A percentile compares a stretch with the other conserved stretches of the same genome.
These are phyloP conservation scores for Alliaria petiolata DNA, from an alignment of 345 rosid species.

Conservation along the genomic window DNA sequence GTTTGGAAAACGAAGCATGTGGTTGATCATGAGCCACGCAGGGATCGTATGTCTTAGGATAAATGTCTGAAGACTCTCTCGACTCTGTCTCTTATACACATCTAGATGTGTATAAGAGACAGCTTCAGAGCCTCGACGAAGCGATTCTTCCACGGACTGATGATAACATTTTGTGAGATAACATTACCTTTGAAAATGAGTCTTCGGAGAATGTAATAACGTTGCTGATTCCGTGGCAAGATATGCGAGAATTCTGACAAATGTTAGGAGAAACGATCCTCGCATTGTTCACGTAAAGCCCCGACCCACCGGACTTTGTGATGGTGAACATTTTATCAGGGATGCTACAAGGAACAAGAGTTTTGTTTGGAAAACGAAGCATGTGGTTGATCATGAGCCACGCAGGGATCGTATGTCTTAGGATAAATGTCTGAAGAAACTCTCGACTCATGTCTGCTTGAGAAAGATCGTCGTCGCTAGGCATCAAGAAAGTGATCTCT, in stretches of 20 bases:
- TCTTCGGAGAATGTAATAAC: constrained; percentile 8
- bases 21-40: constrained; percentile 37
- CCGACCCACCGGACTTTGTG: constrained; percentile 31
- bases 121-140: constrained; percentile 16
- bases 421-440: constrained; percentile 21
- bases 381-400: constrained; percentile 40
- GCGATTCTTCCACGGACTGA: constrained; percentile 2
- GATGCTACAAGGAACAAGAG: constrained; percentile 33
- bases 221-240: constrained; percentile 34
- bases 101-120: too few relatives aligned
- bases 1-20: constrained; percentile 37
- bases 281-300: constrained; percentile 30
- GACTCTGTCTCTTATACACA: too few relatives aligned
- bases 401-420: constrained; percentile 30
- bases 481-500: constrained; percentile 37
- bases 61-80: constrained; percentile 21
- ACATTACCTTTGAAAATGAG: not conserved
- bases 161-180: constrained; percentile 4
- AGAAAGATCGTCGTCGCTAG: constrained; percentile 27
- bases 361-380: constrained; percentile 32
- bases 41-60: constrained; percentile 29
- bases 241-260: constrained; percentile 33
- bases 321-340: constrained; percentile 30
- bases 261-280: constrained; percentile 31
- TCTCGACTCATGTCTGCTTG: constrained; percentile 19